These are phyloP conservation scores for Letharia columbiana DNA, from an alignment of 495 filamentous ascomycete species.

Conservation along the genomic window DNA sequence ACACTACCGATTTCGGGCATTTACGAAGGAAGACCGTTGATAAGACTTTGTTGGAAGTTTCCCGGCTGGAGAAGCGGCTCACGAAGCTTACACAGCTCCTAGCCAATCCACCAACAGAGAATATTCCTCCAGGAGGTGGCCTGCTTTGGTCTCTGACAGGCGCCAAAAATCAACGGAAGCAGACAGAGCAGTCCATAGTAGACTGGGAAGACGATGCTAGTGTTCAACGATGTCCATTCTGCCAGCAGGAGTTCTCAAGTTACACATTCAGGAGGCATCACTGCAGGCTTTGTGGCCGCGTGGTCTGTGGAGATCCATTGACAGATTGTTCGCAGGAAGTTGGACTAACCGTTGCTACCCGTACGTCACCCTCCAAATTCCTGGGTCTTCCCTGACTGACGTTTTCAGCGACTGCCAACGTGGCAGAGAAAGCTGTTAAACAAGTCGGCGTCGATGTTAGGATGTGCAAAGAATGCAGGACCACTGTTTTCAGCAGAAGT, in stretches of 20 bases:
- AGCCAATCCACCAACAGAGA: conserved; percentile 57
- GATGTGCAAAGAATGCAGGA: conserved; percentile 84
- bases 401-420: conserved; percentile 18
- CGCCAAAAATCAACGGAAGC: conserved; percentile 59
- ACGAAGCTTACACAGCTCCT: conserved; percentile 84
- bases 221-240: conserved; percentile 80
- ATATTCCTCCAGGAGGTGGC: conserved; percentile 38
- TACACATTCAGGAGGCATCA: conserved; percentile 90
- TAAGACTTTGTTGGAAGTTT: conserved; percentile 73
- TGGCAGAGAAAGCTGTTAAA: conserved; percentile 25
- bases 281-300: conserved; percentile 83
- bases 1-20: conserved; percentile 56
- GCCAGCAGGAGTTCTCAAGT: conserved; percentile 83
- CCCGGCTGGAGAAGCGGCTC: conserved; percentile 79
- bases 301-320: conserved; percentile 78
- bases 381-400: conserved; percentile 13
- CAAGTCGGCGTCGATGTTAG: conserved; percentile 69
- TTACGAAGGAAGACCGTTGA: conserved; percentile 72
- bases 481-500: conserved; percentile 71
- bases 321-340: conserved; percentile 83
- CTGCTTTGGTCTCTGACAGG: conserved; percentile 51
- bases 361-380: conserved; percentile 42
- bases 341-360: conserved; percentile 61
- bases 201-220: conserved; percentile 88
- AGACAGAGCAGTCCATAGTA: conserved; percentile 82